These are phyloP conservation scores for Globisporangium paddicum DNA, from an alignment of 352 stramenopile species.

Conservation along the genomic window DNA sequence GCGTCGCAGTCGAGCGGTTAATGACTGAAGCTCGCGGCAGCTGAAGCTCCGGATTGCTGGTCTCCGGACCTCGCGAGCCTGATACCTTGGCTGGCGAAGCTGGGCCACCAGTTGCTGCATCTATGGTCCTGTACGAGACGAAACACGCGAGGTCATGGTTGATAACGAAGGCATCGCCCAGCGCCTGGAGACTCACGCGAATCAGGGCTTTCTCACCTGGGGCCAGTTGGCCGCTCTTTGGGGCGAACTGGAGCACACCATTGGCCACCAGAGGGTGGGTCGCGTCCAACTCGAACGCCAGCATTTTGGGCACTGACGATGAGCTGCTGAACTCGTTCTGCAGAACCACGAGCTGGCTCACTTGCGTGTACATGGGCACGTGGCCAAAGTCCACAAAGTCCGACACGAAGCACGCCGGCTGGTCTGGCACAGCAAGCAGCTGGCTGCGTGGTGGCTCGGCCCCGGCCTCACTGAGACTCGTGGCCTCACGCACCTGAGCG, in stretches of 20 bases:
- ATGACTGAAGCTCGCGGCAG: slow-evolving; percentile 43
- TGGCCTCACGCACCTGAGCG: slow-evolving; percentile 24
- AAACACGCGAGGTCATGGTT: slow-evolving; percentile 66
- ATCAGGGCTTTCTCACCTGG: slow-evolving; percentile 49
- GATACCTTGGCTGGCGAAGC: not conserved
- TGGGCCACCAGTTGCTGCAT: not conserved
- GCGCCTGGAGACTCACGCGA: slow-evolving; percentile 38
- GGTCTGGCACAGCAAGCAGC: slow-evolving; percentile 26
- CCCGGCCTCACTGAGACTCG: slow-evolving; percentile 6
- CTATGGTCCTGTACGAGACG: slow-evolving; percentile 21
- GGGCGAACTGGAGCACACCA: slow-evolving; percentile 43
- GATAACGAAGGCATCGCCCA: slow-evolving; percentile 43
- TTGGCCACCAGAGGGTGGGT: slow-evolving; percentile 47
- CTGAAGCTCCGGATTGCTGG: slow-evolving; percentile 1
- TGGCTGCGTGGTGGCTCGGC: slow-evolving; percentile 25
- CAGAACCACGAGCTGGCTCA: slow-evolving; percentile 44
- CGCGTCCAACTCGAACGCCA: slow-evolving; percentile 59
- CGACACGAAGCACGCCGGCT: slow-evolving; percentile 38
- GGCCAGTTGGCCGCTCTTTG: slow-evolving; percentile 37
- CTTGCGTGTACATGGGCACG: slow-evolving; percentile 44
- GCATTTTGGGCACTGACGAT: not conserved
- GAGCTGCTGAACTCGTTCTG: slow-evolving; percentile 26
- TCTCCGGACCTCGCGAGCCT: not conserved
- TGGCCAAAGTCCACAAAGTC: slow-evolving; percentile 62
- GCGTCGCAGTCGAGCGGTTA: slow-evolving; percentile 51